These are phyloP conservation scores for Lactarius pseudohatsudake DNA, from an alignment of 768 basidiomycete species.

Conservation along the genomic window DNA sequence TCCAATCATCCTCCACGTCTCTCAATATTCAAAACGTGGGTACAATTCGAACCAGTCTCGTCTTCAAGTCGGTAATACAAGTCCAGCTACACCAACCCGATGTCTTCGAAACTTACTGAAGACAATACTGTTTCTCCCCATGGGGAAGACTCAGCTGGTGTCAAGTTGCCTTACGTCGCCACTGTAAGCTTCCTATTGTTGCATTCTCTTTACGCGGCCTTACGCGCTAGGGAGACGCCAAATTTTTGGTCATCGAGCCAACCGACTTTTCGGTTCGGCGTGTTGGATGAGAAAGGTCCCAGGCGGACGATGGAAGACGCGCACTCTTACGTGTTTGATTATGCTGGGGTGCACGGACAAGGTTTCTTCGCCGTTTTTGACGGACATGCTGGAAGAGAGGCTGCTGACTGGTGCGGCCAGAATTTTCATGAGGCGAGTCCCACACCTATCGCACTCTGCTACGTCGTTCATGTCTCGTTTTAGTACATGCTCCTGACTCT, in stretches of 20 bases:
- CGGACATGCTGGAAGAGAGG: constrained; percentile 97
- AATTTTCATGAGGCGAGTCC: constrained; percentile 85
- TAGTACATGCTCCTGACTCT: constrained; percentile 71
- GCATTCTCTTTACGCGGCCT: constrained; percentile 4
- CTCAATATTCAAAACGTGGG: neutral
- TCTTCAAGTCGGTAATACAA: constrained; percentile 6
- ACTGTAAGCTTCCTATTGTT: constrained; percentile 19
- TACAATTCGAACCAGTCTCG: neutral
- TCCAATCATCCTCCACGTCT: neutral
- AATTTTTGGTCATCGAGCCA: constrained; percentile 74
- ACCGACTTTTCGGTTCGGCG: constrained; percentile 49
- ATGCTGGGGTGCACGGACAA: constrained; percentile 86
- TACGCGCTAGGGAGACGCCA: constrained; percentile 48
- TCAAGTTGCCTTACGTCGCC: constrained; percentile 24
- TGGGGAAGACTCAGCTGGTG: neutral
- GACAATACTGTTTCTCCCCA: constrained; percentile 18
- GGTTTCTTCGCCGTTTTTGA: constrained; percentile 99
- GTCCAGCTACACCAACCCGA: constrained; percentile 1
- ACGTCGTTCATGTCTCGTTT: constrained; percentile 18
- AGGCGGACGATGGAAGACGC: constrained; percentile 97
- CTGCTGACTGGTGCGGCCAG: constrained; percentile 97
- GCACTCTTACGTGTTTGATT: constrained; percentile 95
- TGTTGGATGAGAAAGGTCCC: constrained; percentile 84
- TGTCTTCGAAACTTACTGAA: constrained; percentile 7
- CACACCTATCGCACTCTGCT: neutral